Percentiles rank a stretch among this genome's conserved stretches.
Conservation (phyloP, 768 basidiomycete genomes). For the Suillus discolor region DNA sequence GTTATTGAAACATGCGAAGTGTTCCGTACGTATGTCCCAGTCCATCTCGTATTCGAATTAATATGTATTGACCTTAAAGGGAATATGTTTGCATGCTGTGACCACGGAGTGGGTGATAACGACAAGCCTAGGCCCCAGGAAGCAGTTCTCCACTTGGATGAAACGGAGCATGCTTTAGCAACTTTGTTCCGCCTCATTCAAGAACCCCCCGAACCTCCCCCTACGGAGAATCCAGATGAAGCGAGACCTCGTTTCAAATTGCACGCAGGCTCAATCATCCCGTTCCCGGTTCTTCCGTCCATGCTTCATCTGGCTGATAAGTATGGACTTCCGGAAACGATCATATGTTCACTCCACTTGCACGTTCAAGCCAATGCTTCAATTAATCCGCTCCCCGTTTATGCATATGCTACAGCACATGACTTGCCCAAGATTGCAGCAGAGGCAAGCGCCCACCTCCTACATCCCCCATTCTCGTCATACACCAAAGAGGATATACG, state of each 20-base stretch:
- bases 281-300: slow-evolving; percentile 61
- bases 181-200: slow-evolving; percentile 61
- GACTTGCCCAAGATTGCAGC: slow-evolving; percentile 51
- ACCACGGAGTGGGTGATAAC: slow-evolving; percentile 26
- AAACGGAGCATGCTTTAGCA: slow-evolving; percentile 48
- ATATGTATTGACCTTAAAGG: slow-evolving; percentile 37
- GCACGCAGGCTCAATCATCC: slow-evolving; percentile 52
- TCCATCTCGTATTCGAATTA: neutral
- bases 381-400: slow-evolving; percentile 57
- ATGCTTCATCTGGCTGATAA: slow-evolving; percentile 67
- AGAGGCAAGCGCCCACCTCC: slow-evolving; percentile 59
- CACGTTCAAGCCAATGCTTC: slow-evolving; percentile 60
- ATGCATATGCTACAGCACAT: slow-evolving; percentile 53
- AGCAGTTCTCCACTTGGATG: slow-evolving; percentile 54
- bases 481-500: slow-evolving; percentile 55
- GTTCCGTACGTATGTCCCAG: slow-evolving; percentile 60
- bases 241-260: slow-evolving; percentile 30
- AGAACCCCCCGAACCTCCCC: slow-evolving; percentile 51
- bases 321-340: slow-evolving; percentile 54
- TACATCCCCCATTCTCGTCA: slow-evolving; percentile 52
- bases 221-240: slow-evolving; percentile 29
- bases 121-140: slow-evolving; percentile 22
- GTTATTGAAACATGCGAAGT: slow-evolving; percentile 59
- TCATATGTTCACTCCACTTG: slow-evolving; percentile 44
- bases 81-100: slow-evolving; percentile 70